Conservation (phyloP, 768 basidiomycete genomes). For the Leucocoprinus birnbaumii region DNA sequence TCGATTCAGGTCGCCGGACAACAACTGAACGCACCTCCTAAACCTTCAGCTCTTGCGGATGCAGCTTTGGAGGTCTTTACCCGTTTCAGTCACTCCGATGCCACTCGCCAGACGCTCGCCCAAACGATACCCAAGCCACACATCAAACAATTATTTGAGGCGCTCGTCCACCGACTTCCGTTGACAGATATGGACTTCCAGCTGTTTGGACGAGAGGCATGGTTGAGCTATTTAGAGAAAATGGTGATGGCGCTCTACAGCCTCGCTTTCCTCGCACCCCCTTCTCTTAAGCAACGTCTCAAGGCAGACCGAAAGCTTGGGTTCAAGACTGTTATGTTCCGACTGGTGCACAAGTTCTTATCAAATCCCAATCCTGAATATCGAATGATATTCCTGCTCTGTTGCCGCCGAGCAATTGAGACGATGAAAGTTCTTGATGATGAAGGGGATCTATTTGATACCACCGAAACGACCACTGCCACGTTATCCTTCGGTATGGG, state of each 20-base stretch:
- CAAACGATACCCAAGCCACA: slow-evolving; percentile 53
- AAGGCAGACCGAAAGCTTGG: slow-evolving; percentile 65
- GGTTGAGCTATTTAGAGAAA: slow-evolving; percentile 81
- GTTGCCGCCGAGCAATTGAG: slow-evolving; percentile 68
- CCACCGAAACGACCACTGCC: slow-evolving; percentile 56
- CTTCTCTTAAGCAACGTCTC: slow-evolving; percentile 66
- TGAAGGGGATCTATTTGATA: slow-evolving; percentile 71
- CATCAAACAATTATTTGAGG: slow-evolving; percentile 61
- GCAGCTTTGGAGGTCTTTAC: slow-evolving; percentile 84
- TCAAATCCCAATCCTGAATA: slow-evolving; percentile 45
- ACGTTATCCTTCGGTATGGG: slow-evolving; percentile 84
- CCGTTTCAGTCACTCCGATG: slow-evolving; percentile 72
- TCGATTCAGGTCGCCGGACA: slow-evolving; percentile 53
- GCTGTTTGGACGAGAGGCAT: slow-evolving; percentile 57
- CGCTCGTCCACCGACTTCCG: slow-evolving; percentile 83
- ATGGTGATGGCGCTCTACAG: slow-evolving; percentile 81
- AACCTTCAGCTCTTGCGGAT: slow-evolving; percentile 64
- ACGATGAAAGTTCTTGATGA: slow-evolving; percentile 78
- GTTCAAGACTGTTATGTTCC: slow-evolving; percentile 66
- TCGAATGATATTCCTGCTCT: slow-evolving; percentile 50
- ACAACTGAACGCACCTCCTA: slow-evolving; percentile 35
- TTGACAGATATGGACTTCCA: slow-evolving; percentile 73
- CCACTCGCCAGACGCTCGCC: slow-evolving; percentile 73
- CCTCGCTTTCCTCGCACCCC: slow-evolving; percentile 79
- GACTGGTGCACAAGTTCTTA: slow-evolving; percentile 67